Percentiles rank a stretch among this genome's conserved stretches.
Evolutionary conservation across 768 basidiomycete species (phyloP).

Genomic region (Boletus huronensis): DNA sequence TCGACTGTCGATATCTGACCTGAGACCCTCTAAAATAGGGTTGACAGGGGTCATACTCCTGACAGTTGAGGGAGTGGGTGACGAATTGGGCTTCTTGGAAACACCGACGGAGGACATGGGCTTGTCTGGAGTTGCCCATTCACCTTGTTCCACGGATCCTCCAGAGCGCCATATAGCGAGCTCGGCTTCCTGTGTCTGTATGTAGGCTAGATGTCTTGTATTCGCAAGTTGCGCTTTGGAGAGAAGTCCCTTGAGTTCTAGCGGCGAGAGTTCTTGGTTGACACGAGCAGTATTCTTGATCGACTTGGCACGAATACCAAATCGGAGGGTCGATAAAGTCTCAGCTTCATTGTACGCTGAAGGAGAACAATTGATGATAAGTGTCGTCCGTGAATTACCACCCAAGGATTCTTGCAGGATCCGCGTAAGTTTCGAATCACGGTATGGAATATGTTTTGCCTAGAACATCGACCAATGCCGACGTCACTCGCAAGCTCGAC

Average conservation of each 20-base stretch:
- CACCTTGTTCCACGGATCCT: slow-evolving; percentile 73
- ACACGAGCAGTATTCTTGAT: slow-evolving; percentile 99
- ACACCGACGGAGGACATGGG: slow-evolving; percentile 40
- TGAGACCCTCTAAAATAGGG: slow-evolving; percentile 67
- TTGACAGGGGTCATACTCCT: slow-evolving; percentile 75
- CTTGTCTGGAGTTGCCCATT: slow-evolving; percentile 77
- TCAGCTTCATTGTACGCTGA: slow-evolving; percentile 97
- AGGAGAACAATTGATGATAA: slow-evolving; percentile 99
- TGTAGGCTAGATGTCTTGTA: slow-evolving; percentile 79
- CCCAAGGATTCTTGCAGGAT: slow-evolving; percentile 98
- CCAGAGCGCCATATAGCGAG: slow-evolving; percentile 86
- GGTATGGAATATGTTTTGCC: slow-evolving; percentile 97
- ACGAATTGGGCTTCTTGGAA: slow-evolving; percentile 47
- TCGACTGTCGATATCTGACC: slow-evolving; percentile 72
- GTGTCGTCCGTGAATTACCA: slow-evolving; percentile 90
- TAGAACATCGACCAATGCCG: slow-evolving; percentile 30
- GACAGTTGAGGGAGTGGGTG: slow-evolving; percentile 63
- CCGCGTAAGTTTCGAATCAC: slow-evolving; percentile 98
- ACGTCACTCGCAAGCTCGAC: not conserved
- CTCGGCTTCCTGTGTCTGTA: slow-evolving; percentile 88
- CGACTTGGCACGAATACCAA: slow-evolving; percentile 99
- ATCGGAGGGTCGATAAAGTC: slow-evolving; percentile 94
- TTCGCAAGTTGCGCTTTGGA: slow-evolving; percentile 87
- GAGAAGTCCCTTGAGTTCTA: slow-evolving; percentile 91
- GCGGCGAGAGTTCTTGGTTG: slow-evolving; percentile 94